Evolutionary conservation across 1,284 basidiomycete genomes (phyloP).

Genomic region (Cystobasidium slooffiae): DNA sequence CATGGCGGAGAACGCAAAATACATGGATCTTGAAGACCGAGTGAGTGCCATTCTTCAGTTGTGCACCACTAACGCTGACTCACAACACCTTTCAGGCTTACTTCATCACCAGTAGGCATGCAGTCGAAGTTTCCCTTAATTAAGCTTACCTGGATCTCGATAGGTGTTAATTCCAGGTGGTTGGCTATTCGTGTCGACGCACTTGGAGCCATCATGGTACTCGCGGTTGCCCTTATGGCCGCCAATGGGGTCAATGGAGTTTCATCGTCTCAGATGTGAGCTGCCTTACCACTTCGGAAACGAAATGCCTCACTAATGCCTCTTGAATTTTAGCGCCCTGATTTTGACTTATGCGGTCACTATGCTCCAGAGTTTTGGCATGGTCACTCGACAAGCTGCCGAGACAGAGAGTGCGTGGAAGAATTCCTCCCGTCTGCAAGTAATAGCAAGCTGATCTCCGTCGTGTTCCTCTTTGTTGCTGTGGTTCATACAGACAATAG

Average conservation of each 20-base stretch:
- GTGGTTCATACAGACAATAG: not conserved
- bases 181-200: slow-evolving; percentile 85
- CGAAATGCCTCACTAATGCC: slow-evolving; percentile 64
- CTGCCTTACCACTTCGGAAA: slow-evolving; percentile 73
- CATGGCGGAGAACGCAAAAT: slow-evolving; percentile 70
- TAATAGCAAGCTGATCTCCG: not conserved
- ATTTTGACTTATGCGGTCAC: slow-evolving; percentile 19
- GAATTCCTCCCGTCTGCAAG: not conserved
- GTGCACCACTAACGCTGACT: slow-evolving; percentile 54
- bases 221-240: slow-evolving; percentile 75
- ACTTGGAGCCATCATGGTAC: slow-evolving; percentile 75
- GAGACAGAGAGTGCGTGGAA: slow-evolving; percentile 74
- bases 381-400: slow-evolving; percentile 59
- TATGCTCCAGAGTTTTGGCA: slow-evolving; percentile 32
- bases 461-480: not conserved
- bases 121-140: not conserved
- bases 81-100: slow-evolving; percentile 71
- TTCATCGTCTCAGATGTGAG: slow-evolving; percentile 70
- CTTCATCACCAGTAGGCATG: slow-evolving; percentile 5
- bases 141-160: not conserved
- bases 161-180: slow-evolving; percentile 73
- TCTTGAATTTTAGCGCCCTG: slow-evolving; percentile 66
- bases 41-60: slow-evolving; percentile 58
- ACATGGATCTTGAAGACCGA: slow-evolving; percentile 83
- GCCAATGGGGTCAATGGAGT: slow-evolving; percentile 67